Percentiles rank a stretch among this genome's conserved stretches.
Evolutionary conservation across 805 yeast species (phyloP).

Genomic region (Ogataea siamensis): DNA sequence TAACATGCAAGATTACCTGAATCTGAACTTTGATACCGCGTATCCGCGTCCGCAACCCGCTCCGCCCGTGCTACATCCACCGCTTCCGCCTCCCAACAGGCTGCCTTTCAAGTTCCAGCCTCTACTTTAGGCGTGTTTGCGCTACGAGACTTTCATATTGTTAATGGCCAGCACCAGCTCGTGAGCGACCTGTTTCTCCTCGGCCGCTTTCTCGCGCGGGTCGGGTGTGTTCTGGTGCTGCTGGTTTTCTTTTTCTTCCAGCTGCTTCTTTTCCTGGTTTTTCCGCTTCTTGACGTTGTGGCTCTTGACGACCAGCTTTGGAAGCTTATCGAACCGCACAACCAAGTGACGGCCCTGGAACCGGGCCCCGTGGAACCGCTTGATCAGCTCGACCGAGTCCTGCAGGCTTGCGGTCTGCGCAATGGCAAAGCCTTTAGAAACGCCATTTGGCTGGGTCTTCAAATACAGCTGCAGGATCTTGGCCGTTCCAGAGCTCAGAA

Average conservation of each 20-base stretch:
- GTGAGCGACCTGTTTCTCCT: slow-evolving; percentile 30
- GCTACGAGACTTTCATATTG: slow-evolving; percentile 16
- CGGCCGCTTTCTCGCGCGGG: slow-evolving; percentile 5
- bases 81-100: slow-evolving; percentile 15
- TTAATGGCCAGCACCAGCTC: slow-evolving; percentile 24
- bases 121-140: slow-evolving; percentile 19
- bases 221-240: background rate
- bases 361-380: slow-evolving; percentile 46
- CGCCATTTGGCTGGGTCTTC: slow-evolving; percentile 42
- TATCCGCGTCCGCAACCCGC: slow-evolving; percentile 12
- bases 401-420: slow-evolving; percentile 48
- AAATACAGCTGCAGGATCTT: slow-evolving; percentile 18
- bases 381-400: slow-evolving; percentile 49
- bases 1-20: slow-evolving; percentile 29
- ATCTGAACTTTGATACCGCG: slow-evolving; percentile 28
- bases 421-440: slow-evolving; percentile 61
- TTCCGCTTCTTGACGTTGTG: slow-evolving; percentile 25
- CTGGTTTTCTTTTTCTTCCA: slow-evolving; percentile 11
- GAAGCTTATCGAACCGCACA: slow-evolving; percentile 58
- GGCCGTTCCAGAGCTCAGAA: slow-evolving; percentile 15
- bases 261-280: slow-evolving; percentile 15
- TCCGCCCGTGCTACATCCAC: slow-evolving; percentile 9
- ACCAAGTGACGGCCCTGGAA: slow-evolving; percentile 61
- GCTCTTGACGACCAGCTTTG: slow-evolving; percentile 36
- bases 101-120: slow-evolving; percentile 32